These are phyloP conservation scores for Rhexocercosporidium sp. DNA, from an alignment of 2,329 filamentous ascomycete genomes.

Conservation along the genomic window DNA sequence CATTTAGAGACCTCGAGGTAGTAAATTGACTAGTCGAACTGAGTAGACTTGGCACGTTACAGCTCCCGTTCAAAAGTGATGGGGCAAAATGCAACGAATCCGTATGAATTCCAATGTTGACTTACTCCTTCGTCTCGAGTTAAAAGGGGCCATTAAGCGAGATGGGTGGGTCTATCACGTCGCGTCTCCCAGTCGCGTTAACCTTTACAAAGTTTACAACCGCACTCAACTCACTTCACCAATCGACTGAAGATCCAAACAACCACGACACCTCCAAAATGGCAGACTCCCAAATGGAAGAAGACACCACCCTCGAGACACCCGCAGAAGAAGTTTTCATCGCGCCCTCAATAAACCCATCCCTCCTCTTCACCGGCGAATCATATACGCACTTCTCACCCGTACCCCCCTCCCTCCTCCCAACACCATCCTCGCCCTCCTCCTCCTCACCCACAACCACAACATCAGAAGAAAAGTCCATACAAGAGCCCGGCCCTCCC, in stretches of 20 bases:
- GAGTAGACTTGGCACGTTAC: neutral
- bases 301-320: constrained; percentile 43
- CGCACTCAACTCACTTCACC: neutral
- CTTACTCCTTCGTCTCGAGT: neutral
- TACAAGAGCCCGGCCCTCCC: constrained; percentile 53
- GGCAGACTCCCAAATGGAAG: constrained; percentile 43
- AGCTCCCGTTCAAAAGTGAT: neutral
- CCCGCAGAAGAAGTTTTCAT: constrained; percentile 55
- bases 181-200: constrained; percentile 16
- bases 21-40: neutral
- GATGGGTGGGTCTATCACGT: constrained; percentile 5
- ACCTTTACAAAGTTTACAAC: neutral
- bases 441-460: neutral
- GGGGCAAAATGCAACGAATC: neutral
- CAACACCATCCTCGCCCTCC: constrained; percentile 32
- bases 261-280: constrained; percentile 35
- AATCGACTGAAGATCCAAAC: neutral
- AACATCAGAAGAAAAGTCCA: constrained; percentile 35
- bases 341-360: constrained; percentile 69
- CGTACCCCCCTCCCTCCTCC: constrained; percentile 65
- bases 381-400: constrained; percentile 76
- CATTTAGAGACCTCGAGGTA: constrained; percentile 37
- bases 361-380: constrained; percentile 63
- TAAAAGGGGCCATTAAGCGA: neutral
- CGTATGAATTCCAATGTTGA: neutral